These are phyloP conservation scores for Dictyostelium intermedium DNA, from an alignment of 78 protist species.

Conservation along the genomic window DNA sequence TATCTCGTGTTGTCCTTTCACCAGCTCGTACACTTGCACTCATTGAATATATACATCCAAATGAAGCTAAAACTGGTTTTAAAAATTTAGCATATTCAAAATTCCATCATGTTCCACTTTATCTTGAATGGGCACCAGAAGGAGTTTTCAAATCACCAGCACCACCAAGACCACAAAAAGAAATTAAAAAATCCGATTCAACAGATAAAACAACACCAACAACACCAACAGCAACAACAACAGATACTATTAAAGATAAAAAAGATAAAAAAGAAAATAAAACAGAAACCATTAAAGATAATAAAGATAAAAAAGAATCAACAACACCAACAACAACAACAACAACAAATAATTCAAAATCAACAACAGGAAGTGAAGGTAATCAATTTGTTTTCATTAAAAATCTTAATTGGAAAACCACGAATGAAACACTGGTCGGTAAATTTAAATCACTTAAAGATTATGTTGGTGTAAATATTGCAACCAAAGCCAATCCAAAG, in stretches of 20 bases:
- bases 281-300: background rate
- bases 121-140: conserved; percentile 97
- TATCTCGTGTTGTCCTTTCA: conserved; percentile 82
- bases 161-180: background rate
- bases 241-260: background rate
- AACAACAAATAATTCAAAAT: background rate
- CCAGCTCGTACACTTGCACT: conserved; percentile 91
- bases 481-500: conserved; percentile 54
- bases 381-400: conserved; percentile 87
- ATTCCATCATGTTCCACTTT: conserved; percentile 92
- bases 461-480: conserved; percentile 32
- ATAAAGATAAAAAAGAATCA: background rate
- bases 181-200: background rate
- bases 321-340: background rate
- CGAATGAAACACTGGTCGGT: conserved; percentile 76
- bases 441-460: conserved; percentile 36
- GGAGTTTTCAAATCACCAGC: conserved; percentile 49
- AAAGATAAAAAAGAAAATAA: background rate
- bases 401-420: conserved; percentile 92
- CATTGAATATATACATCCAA: conserved; percentile 84
- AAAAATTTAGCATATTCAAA: conserved; percentile 89
- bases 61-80: conserved; percentile 95
- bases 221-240: background rate
- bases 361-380: background rate
- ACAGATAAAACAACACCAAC: background rate